Base-by-base conservation (phyloP, 306 rosid genomes). In the Canavalia ensiformis region DNA sequence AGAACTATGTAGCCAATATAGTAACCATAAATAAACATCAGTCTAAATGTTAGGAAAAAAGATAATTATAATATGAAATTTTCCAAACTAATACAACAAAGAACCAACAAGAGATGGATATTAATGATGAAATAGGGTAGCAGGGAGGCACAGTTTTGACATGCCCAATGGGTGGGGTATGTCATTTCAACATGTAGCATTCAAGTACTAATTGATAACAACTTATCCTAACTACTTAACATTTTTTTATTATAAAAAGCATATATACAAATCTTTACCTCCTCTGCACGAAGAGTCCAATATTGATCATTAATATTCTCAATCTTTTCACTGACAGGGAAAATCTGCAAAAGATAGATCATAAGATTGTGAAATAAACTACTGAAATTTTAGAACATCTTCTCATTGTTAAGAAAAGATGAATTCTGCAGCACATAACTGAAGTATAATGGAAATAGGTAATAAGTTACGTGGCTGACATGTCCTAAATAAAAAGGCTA, bases 211-310 rank as follows among this genome's bases (percentile, higher is more conserved):
- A 25, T 54, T 8, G 6, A 2, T 34, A 69, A 56, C 34, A 54
- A 45, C 46, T 57, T 6, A 8, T 68, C 8, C 35, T 52, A 55
- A 58, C 44, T 29, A 69, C 63, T 54, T 31, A 78, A 56, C 49
- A 29, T 29, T 49, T 28, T 60, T n/a, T 35, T 18, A 70, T 18
- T 10, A 72, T 31, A 10, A 30, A 64, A 34, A 67, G 39, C 18
- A 1, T n/a, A 70, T 60, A 31, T 47, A 50, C 33, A 39, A 58
- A 50, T 59, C 10, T 75, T 85, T 85, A 80, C 97, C 92, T 93
- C 96, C 83, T 93, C 97, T 33, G 93, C 97, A 35, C 97, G 89
- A 33, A 93, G 84, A 13, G 94, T 88, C 96, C 97, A 93, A 88
- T 79, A 79, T 25, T 79, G 83, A 70, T 79, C 83, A 79, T 79